Conservation (phyloP, 305 asterid species). For the Salvia sclarea region DNA sequence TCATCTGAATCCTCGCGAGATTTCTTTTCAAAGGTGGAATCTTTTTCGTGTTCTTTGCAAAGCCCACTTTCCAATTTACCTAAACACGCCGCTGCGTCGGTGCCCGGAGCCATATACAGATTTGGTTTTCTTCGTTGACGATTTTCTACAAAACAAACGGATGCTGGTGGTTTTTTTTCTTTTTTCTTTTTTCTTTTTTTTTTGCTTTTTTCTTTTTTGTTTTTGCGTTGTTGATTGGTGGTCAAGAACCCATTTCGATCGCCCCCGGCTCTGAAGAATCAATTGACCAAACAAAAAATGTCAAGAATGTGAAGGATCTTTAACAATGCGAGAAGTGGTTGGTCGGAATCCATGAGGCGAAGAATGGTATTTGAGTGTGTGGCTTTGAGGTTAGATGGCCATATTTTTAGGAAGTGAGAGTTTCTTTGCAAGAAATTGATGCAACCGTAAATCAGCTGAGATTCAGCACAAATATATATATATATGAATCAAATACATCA, state of each 20-base stretch:
- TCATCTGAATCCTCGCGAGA: conserved; percentile 45
- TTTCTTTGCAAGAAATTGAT: conserved; percentile 5
- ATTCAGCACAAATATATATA: too few species aligned
- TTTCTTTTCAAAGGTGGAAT: conserved; percentile 39
- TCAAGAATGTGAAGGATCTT: conserved; percentile 5
- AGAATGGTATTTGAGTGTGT: conserved; percentile 47
- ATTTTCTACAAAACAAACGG: neutral
- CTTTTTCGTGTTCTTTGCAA: conserved; percentile 45
- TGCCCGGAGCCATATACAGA: conserved; percentile 57
- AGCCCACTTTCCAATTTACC: conserved; percentile 51
- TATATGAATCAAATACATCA: too few species aligned
- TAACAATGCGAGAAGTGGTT: neutral
- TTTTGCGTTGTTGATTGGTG: conserved; percentile 28
- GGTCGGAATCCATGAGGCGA: conserved; percentile 28
- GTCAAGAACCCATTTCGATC: conserved; percentile 26
- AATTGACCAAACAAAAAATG: conserved; percentile 15
- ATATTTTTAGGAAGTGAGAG: conserved; percentile 43
- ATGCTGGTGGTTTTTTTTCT: neutral
- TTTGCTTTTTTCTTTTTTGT: neutral
- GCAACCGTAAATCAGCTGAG: neutral
- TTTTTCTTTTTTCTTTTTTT: too few species aligned
- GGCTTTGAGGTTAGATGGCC: conserved; percentile 46
- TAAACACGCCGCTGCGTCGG: conserved; percentile 41
- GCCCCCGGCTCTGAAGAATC: conserved; percentile 3
- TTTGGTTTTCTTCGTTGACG: neutral